Evolutionary conservation across 2,329 filamentous ascomycete genomes (phyloP).

Genomic region (Rutstroemia sp.): DNA sequence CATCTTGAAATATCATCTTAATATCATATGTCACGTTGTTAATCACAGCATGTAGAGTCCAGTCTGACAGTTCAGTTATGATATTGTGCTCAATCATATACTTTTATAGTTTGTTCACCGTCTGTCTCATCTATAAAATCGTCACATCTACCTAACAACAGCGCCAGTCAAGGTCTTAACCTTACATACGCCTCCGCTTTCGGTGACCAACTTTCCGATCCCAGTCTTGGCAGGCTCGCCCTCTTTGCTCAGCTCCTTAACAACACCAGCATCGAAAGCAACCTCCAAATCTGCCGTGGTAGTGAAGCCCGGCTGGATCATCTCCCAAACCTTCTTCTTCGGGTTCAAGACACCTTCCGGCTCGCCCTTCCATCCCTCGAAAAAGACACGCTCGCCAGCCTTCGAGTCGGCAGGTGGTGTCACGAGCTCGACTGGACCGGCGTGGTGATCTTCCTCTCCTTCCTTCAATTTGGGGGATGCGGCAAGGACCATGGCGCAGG

Average conservation of each 20-base stretch:
- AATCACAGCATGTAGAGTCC: too few species aligned
- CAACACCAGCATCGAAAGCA: constrained; percentile 72
- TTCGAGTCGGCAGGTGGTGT: constrained; percentile 69
- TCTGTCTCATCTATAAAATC: background rate
- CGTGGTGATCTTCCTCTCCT: constrained; percentile 79
- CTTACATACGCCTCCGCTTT: constrained; percentile 71
- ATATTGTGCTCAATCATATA: background rate
- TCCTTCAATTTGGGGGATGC: constrained; percentile 79
- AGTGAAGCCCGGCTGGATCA: constrained; percentile 90
- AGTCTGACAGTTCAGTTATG: background rate
- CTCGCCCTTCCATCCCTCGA: constrained; percentile 90
- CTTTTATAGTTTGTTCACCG: background rate
- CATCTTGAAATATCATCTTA: background rate
- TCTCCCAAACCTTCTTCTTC: constrained; percentile 99
- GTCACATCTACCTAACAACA: constrained; percentile 60
- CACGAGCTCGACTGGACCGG: constrained; percentile 87
- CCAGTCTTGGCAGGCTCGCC: constrained; percentile 41
- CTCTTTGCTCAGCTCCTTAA: constrained; percentile 69
- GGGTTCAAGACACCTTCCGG: constrained; percentile 92
- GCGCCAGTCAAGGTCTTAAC: constrained; percentile 76
- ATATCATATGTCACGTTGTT: background rate
- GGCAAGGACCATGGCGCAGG: constrained; percentile 84
- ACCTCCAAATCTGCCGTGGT: constrained; percentile 77
- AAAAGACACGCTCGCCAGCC: constrained; percentile 83
- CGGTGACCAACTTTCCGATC: constrained; percentile 63